Conservation (phyloP, 1,284 basidiomycete species). For the Salmacisia buchloeana region DNA sequence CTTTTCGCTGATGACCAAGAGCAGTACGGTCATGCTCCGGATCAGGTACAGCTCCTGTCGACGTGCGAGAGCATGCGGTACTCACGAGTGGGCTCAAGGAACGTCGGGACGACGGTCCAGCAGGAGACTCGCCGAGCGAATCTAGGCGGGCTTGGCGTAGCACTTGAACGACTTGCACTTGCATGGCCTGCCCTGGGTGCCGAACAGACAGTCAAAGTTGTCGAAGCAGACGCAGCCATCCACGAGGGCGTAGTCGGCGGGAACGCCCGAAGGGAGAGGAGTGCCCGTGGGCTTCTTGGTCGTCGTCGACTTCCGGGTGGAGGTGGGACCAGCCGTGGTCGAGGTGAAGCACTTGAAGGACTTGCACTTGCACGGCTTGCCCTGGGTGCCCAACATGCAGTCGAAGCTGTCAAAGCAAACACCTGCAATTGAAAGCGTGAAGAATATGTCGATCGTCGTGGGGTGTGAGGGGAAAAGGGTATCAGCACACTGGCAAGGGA, state of each 20-base stretch:
- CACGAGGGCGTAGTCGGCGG: slow-evolving; percentile 1
- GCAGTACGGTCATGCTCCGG: no score
- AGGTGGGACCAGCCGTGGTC: background rate
- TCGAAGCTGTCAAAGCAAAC: no score
- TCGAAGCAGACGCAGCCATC: background rate
- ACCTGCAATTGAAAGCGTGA: no score
- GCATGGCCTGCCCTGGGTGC: no score
- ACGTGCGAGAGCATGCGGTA: no score
- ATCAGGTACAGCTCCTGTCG: no score
- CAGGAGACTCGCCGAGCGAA: no score
- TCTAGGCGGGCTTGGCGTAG: background rate
- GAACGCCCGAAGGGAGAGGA: slow-evolving; percentile 1
- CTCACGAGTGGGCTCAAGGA: no score
- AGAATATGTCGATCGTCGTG: no score
- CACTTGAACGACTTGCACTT: background rate
- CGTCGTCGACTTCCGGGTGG: background rate
- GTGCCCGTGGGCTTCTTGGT: background rate
- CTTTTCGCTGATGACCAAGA: no score
- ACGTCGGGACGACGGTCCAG: no score
- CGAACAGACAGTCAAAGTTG: background rate
- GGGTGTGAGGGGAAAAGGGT: background rate
- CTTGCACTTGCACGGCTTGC: background rate
- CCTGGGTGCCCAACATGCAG: no score
- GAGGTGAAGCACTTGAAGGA: background rate
- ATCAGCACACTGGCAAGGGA: background rate